These are phyloP conservation scores for Erythrophleum fordii DNA, from an alignment of 306 rosid genomes.

Conservation along the genomic window DNA sequence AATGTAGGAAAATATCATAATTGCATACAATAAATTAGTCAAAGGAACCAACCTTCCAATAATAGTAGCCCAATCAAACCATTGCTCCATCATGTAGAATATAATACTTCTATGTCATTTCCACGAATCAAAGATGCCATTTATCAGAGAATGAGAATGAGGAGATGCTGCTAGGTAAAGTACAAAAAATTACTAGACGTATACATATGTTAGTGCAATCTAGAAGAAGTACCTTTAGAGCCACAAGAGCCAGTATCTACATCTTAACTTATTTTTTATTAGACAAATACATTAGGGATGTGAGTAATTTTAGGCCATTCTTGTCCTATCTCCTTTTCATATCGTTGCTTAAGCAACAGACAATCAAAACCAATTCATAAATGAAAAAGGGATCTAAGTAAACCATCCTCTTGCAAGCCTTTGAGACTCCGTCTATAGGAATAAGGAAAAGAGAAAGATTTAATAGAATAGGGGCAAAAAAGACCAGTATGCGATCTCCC, in stretches of 20 bases:
- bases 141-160: not conserved
- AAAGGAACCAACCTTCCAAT: too few relatives aligned
- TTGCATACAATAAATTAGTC: too few relatives aligned
- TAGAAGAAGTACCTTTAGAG: not conserved
- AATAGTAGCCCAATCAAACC: too few relatives aligned
- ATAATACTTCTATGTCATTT: too few relatives aligned
- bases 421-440: not conserved
- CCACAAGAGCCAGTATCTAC: too few relatives aligned
- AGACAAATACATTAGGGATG: not conserved
- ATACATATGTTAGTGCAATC: not conserved
- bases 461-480: not conserved
- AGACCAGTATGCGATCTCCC: too few relatives aligned
- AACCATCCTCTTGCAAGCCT: not conserved
- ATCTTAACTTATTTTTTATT: too few relatives aligned
- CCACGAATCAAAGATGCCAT: too few relatives aligned
- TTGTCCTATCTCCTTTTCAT: not conserved
- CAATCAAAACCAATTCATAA: not conserved
- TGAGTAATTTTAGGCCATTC: not conserved
- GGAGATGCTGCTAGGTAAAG: not conserved
- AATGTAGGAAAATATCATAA: too few relatives aligned
- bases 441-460: not conserved
- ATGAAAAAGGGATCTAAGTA: not conserved
- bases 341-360: not conserved
- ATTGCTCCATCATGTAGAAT: too few relatives aligned
- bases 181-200: not conserved